Conservation (phyloP, 1,284 basidiomycete genomes). For the Exsudoporus floridanus region DNA sequence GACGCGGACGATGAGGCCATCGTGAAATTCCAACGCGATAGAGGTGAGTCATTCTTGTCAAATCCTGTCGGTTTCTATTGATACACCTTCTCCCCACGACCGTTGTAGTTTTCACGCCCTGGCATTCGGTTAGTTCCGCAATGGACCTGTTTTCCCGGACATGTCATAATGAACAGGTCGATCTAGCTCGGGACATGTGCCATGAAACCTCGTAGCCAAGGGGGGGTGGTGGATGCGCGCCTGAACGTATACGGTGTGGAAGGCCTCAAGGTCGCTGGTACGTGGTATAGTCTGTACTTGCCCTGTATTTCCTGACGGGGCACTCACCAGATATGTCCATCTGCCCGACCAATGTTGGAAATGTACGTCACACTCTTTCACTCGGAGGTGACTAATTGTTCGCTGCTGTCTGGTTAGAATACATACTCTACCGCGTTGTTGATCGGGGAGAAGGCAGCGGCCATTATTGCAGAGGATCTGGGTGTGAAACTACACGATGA, state of each 20-base stretch:
- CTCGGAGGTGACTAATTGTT: not conserved
- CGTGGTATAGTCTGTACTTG: not conserved
- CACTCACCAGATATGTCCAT: slow-evolving; percentile 32
- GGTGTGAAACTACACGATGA: too few species aligned
- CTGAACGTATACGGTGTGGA: slow-evolving; percentile 33
- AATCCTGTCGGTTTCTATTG: too few species aligned
- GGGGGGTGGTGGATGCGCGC: slow-evolving; percentile 33
- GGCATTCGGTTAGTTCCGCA: slow-evolving; percentile 51
- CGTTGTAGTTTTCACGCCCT: slow-evolving; percentile 43
- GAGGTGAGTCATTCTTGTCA: slow-evolving; percentile 22
- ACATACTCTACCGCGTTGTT: slow-evolving; percentile 33
- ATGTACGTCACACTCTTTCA: slow-evolving; percentile 18
- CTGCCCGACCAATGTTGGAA: slow-evolving; percentile 32
- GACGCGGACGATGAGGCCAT: slow-evolving; percentile 55
- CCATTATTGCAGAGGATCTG: slow-evolving; percentile 19
- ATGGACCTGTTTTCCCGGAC: too few species aligned
- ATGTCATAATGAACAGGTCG: not conserved
- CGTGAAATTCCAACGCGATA: slow-evolving; percentile 42
- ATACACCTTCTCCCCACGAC: not conserved
- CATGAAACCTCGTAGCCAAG: slow-evolving; percentile 29
- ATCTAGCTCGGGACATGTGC: slow-evolving; percentile 33
- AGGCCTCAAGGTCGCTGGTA: slow-evolving; percentile 34
- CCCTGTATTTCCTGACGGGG: not conserved
- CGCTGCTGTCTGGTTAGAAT: slow-evolving; percentile 17
- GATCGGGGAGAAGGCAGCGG: slow-evolving; percentile 34